Conservation (phyloP, 2,329 filamentous ascomycete genomes). For the Neurospora crassa region DNA sequence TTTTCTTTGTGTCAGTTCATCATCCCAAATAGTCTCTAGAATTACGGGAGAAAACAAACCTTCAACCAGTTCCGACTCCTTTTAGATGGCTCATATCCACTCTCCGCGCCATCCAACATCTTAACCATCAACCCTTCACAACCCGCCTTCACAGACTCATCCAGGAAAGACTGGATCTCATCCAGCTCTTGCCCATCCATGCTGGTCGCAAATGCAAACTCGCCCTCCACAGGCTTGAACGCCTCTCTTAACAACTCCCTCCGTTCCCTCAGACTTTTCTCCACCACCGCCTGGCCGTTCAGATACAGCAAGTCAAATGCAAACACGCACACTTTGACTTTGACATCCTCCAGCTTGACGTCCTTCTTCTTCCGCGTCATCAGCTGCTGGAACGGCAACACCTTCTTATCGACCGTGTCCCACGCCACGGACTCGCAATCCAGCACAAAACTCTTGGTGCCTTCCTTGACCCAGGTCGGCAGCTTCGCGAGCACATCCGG, state of each 20-base stretch:
- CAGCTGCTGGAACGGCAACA: slow-evolving; percentile 91
- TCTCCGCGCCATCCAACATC: slow-evolving; percentile 91
- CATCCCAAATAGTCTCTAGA: not conserved
- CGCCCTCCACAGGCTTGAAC: slow-evolving; percentile 72
- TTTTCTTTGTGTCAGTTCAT: slow-evolving; percentile 19
- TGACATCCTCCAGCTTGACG: slow-evolving; percentile 89
- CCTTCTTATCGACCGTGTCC: slow-evolving; percentile 92
- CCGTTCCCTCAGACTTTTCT: slow-evolving; percentile 74
- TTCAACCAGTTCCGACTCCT: slow-evolving; percentile 98
- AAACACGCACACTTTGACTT: slow-evolving; percentile 94
- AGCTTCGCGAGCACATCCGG: slow-evolving; percentile 89
- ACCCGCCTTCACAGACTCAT: slow-evolving; percentile 89
- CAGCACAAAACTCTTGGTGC: slow-evolving; percentile 91
- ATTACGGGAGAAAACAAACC: slow-evolving; percentile 33
- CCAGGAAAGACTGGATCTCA: slow-evolving; percentile 83
- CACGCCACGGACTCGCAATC: slow-evolving; percentile 97
- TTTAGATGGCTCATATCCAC: slow-evolving; percentile 91
- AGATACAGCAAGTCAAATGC: slow-evolving; percentile 92
- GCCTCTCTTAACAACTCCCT: slow-evolving; percentile 63
- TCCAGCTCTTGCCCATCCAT: slow-evolving; percentile 86
- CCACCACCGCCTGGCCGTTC: slow-evolving; percentile 82
- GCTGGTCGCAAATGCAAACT: slow-evolving; percentile 81
- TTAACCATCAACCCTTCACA: slow-evolving; percentile 99
- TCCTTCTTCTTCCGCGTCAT: slow-evolving; percentile 99
- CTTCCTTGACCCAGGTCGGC: slow-evolving; percentile 77